Percentiles rank a stretch among this genome's conserved stretches.
Conservation (phyloP, 129 eudicot species). For the Centrapalus pauciflorus region DNA sequence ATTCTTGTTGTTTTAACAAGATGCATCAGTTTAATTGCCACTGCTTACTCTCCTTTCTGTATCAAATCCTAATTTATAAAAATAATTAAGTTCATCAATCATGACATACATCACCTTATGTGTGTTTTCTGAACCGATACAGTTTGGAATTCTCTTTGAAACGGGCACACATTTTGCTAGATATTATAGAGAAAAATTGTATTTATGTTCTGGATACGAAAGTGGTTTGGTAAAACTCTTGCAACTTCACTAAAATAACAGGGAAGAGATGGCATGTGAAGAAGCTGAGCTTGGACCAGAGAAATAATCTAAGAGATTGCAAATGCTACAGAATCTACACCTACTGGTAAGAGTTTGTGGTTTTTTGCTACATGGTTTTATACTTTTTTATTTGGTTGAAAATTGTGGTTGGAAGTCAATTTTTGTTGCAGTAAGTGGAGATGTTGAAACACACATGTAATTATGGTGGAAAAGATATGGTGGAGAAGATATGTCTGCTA, state of each 20-base stretch:
- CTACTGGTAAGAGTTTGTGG: conserved; percentile 37
- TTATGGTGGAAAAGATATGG: too few species aligned
- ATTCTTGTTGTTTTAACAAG: not conserved
- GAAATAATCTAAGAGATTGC: conserved; percentile 61
- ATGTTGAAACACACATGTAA: conserved; percentile 84
- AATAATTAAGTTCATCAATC: not conserved
- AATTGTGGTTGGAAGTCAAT: not conserved
- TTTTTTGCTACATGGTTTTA: not conserved
- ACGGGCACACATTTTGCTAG: too few species aligned
- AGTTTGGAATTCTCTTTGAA: not conserved
- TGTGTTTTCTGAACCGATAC: not conserved
- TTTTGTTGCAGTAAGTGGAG: conserved; percentile 75
- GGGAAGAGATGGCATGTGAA: conserved; percentile 98
- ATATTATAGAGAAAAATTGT: too few species aligned
- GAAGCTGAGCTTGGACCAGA: conserved; percentile 99
- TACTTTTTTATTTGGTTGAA: not conserved
- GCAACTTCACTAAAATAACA: conserved; percentile 23
- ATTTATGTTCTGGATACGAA: not conserved
- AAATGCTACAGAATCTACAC: conserved; percentile 53
- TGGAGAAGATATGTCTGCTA: conserved; percentile 67
- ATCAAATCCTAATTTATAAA: not conserved
- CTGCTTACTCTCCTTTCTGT: not conserved
- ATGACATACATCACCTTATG: not conserved
- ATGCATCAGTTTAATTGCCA: too few species aligned
- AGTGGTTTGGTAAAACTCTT: not conserved